Conservation (phyloP, 1,284 basidiomycete species). For the Phellinidium pouzarii region DNA sequence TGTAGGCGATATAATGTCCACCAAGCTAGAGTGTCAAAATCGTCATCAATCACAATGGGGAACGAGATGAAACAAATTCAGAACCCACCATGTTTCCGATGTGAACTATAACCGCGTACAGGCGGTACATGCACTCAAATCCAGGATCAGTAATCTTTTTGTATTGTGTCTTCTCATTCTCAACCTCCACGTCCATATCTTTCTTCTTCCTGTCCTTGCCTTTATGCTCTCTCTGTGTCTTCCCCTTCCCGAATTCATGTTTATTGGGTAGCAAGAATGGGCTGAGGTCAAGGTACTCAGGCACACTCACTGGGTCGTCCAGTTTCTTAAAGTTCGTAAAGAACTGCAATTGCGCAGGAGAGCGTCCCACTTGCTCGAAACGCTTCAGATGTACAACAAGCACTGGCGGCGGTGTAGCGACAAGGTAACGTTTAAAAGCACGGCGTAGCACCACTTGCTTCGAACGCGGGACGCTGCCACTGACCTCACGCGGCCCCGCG, state of each 20-base stretch:
- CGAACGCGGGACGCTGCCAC: constrained; percentile 34
- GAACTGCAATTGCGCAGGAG: constrained; percentile 48
- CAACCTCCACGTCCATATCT: constrained; percentile 15
- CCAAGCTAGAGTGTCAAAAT: constrained; percentile 44
- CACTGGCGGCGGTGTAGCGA: constrained; percentile 79
- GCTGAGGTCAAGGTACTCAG: constrained; percentile 75
- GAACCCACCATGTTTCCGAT: constrained; percentile 76
- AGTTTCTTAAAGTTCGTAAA: constrained; percentile 72
- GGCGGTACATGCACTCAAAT: constrained; percentile 55
- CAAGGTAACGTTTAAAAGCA: constrained; percentile 91
- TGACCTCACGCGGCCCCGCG: no score
- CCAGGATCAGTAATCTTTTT: constrained; percentile 31
- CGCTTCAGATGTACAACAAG: constrained; percentile 91
- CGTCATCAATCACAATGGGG: constrained; percentile 12
- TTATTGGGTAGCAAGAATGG: constrained; percentile 82
- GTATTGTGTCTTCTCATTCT: constrained; percentile 20
- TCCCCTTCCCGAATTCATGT: constrained; percentile 46
- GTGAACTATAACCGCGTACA: constrained; percentile 87
- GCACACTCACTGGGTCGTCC: constrained; percentile 85
- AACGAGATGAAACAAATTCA: constrained; percentile 10
- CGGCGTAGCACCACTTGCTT: constrained; percentile 71
- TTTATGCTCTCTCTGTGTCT: constrained; percentile 24
- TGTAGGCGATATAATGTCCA: constrained; percentile 81
- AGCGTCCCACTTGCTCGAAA: constrained; percentile 70
- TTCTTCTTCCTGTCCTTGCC: constrained; percentile 24